Evolutionary conservation across 2,329 filamentous ascomycete genomes (phyloP), one percentile per base, ranked within the genome.

Genomic region (Geosmithia morbida): DNA sequence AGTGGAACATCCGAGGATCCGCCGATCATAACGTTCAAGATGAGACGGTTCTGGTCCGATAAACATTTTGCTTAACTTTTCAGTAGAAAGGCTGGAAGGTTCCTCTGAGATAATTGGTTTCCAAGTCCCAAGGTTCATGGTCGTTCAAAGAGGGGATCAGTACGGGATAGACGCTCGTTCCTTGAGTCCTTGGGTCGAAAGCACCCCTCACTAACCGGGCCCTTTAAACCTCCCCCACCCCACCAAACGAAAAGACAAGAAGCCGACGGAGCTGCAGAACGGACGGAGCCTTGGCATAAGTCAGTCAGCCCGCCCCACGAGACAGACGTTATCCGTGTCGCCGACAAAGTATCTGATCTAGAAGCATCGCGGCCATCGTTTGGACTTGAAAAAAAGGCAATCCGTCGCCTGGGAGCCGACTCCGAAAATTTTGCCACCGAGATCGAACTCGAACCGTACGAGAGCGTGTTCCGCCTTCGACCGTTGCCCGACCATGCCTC

Each of bases 401-500:
- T 11, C 33, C 33, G 33, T 37, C 33, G 33, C 33, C 33, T 37
- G 33, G 33, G 33, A 37, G 13, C 33, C 33, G 33, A 37, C 11
- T 37, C 33, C 22, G 22, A 26, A 26, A 26, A 26, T 8, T 37
- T 13, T 16, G 13, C 33, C 33, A 11, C 5, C 33, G 33, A 37
- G 33, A 37, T 37, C 33, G 33, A 37, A 37, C 5, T 11, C 33
- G 33, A 37, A 37, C 33, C 14, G 14, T 37, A 6, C 33, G 33
- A 37, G 33, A 37, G 22, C 11, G 33, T 13, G 11, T 37, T 37
- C 14, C 41, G 41, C 18, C 17, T 20, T 16, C 18, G 41, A 20
- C 17, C 41, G 41, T 16, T 20, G 41, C 41, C 43, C 52, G 22
- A 64, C 61, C 55, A 85, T 86, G 83, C 80, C 82, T 55, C 82